Base-by-base conservation (phyloP, 495 filamentous ascomycete species). In the Penicillium ucsense region DNA sequence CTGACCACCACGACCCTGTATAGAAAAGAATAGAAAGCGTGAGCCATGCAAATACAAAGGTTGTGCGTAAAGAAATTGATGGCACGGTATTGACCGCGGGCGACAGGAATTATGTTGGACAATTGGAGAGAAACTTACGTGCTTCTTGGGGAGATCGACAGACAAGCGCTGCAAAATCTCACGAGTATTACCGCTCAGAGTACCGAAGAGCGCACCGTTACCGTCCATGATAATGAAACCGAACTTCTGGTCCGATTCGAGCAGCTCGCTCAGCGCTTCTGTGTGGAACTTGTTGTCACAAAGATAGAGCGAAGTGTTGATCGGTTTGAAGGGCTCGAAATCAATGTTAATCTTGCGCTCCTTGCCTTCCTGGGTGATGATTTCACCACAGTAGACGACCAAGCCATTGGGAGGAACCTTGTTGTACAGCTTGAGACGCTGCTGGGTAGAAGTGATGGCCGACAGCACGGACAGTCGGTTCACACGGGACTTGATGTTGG, bases 221-320 rank as follows among this genome's bases (percentile, higher is more conserved):
- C 92, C 92, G 61, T 97, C 92, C 94, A 98, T 98, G 68, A 98
- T 81, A 61, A 98, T 98, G 67, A 98, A 98, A 34, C 92, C 92
- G 60, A 98, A 98, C 70, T 94, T 95, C 73, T 94, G 90, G 66
- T 98, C 92, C 4, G 90, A 95, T 70, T 97, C 92, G 40, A 98
- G 81, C 49, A 98, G 79, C 73, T 98, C 92, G 48, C 88, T 90
- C 50, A 98, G 73, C 5, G 92, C 91, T 65, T 98, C 92, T 34
- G 92, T 98, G 64, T 98, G 92, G 73, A 98, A 98, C 61, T 98
- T 98, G 75, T 98, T 98, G 76, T 98, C 92, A 74, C 92, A 98
- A 30, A 98, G 83, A 66, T 98, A 98, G 6, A 98, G 81, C 7
- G 92, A 98, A 4, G 92, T 98, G 69, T 98, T 98, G 80, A 98